Percentiles rank a stretch among this genome's conserved stretches.
phyloP scores from a whole-genome alignment of 768 basidiomycete genomes.

The Amyloporia xantha region DNA sequence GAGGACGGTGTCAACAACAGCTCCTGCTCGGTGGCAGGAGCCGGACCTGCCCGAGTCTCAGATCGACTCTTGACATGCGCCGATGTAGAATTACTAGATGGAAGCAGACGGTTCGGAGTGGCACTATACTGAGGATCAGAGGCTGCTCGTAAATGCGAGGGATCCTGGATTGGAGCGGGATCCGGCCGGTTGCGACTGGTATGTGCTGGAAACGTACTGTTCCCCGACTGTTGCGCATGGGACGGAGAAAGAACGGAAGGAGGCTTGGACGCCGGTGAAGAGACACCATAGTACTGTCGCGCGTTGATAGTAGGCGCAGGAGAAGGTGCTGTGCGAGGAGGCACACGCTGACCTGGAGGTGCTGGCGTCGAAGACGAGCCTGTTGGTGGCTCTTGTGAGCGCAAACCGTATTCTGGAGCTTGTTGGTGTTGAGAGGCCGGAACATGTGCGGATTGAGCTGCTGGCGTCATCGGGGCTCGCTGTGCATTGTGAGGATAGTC shows the following conservation, averaged over 20 bases:
- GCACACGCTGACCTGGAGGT: slow-evolving; percentile 12
- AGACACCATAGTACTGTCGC: slow-evolving; percentile 7
- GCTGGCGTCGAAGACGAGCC: neutral
- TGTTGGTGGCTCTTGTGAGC: slow-evolving; percentile 4
- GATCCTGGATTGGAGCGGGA: neutral
- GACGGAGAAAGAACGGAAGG: slow-evolving; percentile 10
- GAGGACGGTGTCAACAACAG: slow-evolving; percentile 62
- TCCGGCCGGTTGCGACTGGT: slow-evolving; percentile 1
- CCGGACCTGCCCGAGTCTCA: slow-evolving; percentile 9
- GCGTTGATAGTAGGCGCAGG: slow-evolving; percentile 16
- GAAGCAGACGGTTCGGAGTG: slow-evolving; percentile 24
- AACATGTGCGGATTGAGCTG: neutral
- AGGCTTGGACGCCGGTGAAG: slow-evolving; percentile 11
- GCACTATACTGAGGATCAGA: slow-evolving; percentile 24
- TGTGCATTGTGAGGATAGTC: neutral
- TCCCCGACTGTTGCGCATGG: slow-evolving; percentile 10
- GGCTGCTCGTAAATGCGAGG: slow-evolving; percentile 9
- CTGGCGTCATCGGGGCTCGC: neutral
- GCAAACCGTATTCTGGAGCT: neutral
- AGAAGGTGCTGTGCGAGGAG: slow-evolving; percentile 20
- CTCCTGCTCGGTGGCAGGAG: slow-evolving; percentile 37
- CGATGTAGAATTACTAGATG: slow-evolving; percentile 18
- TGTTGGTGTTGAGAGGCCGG: neutral
- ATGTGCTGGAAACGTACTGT: slow-evolving; percentile 16
- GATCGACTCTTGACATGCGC: slow-evolving; percentile 15